Base-by-base conservation (phyloP, 768 basidiomycete species). In the Mycena chlorophos region DNA sequence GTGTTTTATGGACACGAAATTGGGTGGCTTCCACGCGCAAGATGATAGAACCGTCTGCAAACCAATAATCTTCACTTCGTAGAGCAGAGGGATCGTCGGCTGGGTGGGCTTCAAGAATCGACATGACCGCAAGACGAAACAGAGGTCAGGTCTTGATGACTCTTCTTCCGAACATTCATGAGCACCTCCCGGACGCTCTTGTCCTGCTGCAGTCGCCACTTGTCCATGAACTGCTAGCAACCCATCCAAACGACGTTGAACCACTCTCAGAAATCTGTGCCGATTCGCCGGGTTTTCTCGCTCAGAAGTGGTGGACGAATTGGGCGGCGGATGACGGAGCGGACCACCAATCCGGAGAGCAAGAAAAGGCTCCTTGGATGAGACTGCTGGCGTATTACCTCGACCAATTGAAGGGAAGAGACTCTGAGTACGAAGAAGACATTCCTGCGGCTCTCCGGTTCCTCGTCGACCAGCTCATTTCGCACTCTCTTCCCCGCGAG, bases 221-320 rank as follows among this genome's bases (percentile, higher is more conserved):
- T 22, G 65, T 68, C 14, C 43, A 64, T 4, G 64, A 74, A 1
- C 58, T 83, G 20, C 70, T 83, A n/a, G 62, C 61, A 31, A 68
- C 67, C 17, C 82, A 83, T 58, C 82, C 82, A 25, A 83, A 83
- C 63, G 76, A 80, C 54, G 60, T 73, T 13, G 45, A 25, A 13
- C 4, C 13, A 5, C 27, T 20, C 34, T 66, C 66, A 1, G 58
- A 63, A 19, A 46, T 54, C 25, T 66, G 57, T 29, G 58, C 59
- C 2, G 51, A 57, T 14, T 42, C 58, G 13, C 67, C 72, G 10
- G 30, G 57, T 14, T 57, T 55, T 6, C 73, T 62, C 28, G 17
- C 69, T 64, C 62, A 62, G 14, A 51, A 55, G 20, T 68, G 76
- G 76, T 77, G 75, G 71, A 40, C 63, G 20, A 77, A 74, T 68